These are phyloP conservation scores for Bonia amplexicaulis DNA, from an alignment of 176 grass and related monocot genomes.

Conservation along the genomic window DNA sequence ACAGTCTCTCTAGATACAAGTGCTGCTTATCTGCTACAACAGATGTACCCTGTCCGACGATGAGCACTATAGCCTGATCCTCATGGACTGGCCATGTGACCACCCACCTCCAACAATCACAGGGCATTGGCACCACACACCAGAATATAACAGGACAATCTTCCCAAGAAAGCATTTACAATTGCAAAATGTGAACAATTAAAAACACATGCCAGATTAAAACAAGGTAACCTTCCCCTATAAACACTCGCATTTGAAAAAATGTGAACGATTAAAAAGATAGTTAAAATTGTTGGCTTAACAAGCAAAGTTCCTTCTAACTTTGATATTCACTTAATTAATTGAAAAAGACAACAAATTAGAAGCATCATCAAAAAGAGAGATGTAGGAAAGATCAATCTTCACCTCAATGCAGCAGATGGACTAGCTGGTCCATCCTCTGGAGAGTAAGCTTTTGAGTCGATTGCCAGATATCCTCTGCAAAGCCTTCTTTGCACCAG, in stretches of 20 bases:
- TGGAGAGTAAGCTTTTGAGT: conserved; percentile 63
- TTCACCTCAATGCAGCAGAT: conserved; percentile 31
- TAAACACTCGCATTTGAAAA: background rate
- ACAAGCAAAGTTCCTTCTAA: background rate
- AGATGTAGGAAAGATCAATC: background rate
- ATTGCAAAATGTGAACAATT: conserved; percentile 19
- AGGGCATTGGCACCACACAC: background rate
- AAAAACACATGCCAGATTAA: background rate
- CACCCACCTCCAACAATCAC: background rate
- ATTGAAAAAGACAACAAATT: background rate
- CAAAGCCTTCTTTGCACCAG: conserved; percentile 79
- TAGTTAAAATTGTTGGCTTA: background rate
- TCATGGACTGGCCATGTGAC: background rate
- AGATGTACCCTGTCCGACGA: background rate
- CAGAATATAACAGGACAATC: background rate
- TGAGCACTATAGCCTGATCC: background rate
- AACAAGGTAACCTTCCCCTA: background rate
- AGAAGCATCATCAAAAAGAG: conserved; percentile 8
- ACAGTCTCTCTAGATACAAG: background rate
- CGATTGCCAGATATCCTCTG: conserved; percentile 67
- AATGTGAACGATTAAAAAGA: background rate
- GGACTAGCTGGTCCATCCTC: conserved; percentile 56
- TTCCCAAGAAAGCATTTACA: background rate
- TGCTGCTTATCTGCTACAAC: background rate
- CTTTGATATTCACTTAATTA: background rate